Base-by-base conservation (phyloP, 2,329 filamentous ascomycete genomes). In the Epichloe festucae region DNA sequence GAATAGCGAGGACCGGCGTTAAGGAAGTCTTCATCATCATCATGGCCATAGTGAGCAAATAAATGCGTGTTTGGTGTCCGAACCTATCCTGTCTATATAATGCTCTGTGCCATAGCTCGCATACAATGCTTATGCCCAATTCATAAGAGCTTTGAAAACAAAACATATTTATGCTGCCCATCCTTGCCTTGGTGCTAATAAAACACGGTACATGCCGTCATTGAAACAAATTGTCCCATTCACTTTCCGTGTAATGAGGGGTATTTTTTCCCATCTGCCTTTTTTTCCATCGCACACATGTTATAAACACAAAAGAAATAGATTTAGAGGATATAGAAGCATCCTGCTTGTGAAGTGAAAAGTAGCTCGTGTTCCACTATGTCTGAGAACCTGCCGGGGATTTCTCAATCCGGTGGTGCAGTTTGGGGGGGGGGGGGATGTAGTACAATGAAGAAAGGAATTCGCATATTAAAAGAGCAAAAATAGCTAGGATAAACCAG, bases 401-500 rank as follows among this genome's bases (percentile, higher is more conserved):
- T 36, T 35, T 34, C 36, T 31, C 10, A 31, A 46, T 46, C 27
- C 7, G 21, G 31, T 31, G 21, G 31, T 31, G 21, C 11, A 23
- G 5, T 48, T 27, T 6, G 2, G 11, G 21, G 12, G 4, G 21
- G 23, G 21, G 23, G 23, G 23, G 19, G 8, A 8, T 17, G 15
- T 23, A 48, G 15, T 23, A 48, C 19, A 12, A 41, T 34, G 17
- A 23, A 40, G 5, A 34, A 17, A 27, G 3, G 21, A 15, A 42
- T 5, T 17, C 10, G 14, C 23, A 46, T n/a, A 27, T 34, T 46
- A 38, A 15, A 31, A 36, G 5, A 23, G 40, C 17, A 15, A 39
- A 52, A 23, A 36, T 48, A 53, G 51, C 23, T 38, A 52, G 51
- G 51, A 46, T 49, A 41, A 23, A 34, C 51, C 51, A 52, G 40